Conservation (phyloP, 257 asterid species). For the Nicotiana paniculata region DNA sequence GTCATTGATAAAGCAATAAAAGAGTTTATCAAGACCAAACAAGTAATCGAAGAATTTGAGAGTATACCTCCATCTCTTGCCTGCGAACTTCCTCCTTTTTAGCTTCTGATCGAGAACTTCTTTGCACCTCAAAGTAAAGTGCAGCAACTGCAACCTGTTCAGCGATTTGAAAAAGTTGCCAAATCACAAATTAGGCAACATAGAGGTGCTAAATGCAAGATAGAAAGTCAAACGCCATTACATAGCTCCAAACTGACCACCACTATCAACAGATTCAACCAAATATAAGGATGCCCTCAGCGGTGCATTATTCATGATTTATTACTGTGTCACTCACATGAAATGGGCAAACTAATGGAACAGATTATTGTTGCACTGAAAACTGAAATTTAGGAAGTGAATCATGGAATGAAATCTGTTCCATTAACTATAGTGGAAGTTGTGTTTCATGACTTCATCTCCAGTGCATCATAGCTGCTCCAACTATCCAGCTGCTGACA, state of each 20-base stretch:
- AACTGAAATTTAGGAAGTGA: not conserved
- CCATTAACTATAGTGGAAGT: not conserved
- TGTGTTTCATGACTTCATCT: not conserved
- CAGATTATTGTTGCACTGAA: not conserved
- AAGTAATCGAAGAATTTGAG: not conserved
- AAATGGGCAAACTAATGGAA: not conserved
- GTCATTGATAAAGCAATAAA: not conserved
- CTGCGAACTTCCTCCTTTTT: constrained; percentile 77
- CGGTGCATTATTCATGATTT: not conserved
- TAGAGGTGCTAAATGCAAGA: not conserved
- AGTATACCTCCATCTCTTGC: constrained; percentile 65
- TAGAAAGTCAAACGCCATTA: not conserved
- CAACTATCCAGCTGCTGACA: not conserved
- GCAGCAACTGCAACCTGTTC: constrained; percentile 87
- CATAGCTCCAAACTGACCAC: not conserved
- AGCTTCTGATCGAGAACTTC: constrained; percentile 91
- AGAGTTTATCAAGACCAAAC: not conserved
- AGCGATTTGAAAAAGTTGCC: not conserved
- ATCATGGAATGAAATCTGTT: not conserved
- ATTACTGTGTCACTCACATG: not conserved
- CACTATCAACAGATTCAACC: not conserved
- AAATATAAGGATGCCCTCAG: not conserved
- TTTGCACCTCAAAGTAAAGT: constrained; percentile 76
- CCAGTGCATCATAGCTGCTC: not conserved
- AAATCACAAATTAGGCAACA: not conserved